A percentile compares a stretch with the other conserved stretches of the same genome.
Conservation (phyloP, 371 early-diverging fungal genomes). For the Mortierella sp. region DNA sequence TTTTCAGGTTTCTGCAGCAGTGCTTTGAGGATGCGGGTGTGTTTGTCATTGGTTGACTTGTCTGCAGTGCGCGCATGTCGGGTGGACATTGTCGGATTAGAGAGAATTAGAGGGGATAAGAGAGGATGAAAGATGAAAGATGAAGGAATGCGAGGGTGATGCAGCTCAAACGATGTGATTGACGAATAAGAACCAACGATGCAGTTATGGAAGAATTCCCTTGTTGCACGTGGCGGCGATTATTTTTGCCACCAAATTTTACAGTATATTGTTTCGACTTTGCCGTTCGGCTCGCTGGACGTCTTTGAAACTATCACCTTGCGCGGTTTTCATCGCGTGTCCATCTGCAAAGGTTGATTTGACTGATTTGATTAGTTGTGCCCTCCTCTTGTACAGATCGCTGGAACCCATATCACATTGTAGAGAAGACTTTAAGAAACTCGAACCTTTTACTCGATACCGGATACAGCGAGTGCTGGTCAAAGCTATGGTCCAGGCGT, state of each 20-base stretch:
- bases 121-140: slow-evolving; percentile 3
- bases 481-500: too few species aligned
- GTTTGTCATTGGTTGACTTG: slow-evolving; percentile 79
- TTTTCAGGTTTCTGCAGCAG: slow-evolving; percentile 80
- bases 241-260: not conserved
- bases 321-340: too few species aligned
- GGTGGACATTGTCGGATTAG: slow-evolving; percentile 71
- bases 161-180: not conserved
- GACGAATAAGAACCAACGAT: not conserved
- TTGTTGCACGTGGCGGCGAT: not conserved
- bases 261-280: too few species aligned
- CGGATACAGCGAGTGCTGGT: too few species aligned
- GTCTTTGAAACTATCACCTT: not conserved
- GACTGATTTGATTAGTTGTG: too few species aligned
- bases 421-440: too few species aligned
- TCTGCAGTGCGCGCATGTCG: slow-evolving; percentile 80
- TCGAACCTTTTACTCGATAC: too few species aligned
- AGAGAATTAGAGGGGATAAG: not conserved
- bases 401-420: too few species aligned
- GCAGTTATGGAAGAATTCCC: not conserved
- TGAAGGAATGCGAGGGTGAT: not conserved
- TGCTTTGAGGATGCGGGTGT: slow-evolving; percentile 77
- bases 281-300: not conserved
- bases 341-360: too few species aligned
- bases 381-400: too few species aligned